These are phyloP conservation scores for Cordyceps pruinosa DNA, from an alignment of 2,329 filamentous ascomycete species.

Conservation along the genomic window DNA sequence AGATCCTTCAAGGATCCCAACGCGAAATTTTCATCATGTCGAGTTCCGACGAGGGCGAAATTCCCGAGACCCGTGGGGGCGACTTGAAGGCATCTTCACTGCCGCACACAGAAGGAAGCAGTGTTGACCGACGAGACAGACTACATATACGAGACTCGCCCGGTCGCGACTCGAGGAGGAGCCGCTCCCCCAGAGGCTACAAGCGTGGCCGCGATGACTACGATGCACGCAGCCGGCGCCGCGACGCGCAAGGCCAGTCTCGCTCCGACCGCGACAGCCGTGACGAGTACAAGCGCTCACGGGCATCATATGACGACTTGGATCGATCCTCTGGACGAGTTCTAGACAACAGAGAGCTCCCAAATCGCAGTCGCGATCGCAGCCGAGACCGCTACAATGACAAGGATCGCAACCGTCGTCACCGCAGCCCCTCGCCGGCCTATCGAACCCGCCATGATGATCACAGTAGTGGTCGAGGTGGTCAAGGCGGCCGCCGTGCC, in stretches of 20 bases:
- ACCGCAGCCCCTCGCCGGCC: conserved; percentile 45
- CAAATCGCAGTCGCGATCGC: conserved; percentile 37
- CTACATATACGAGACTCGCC: conserved; percentile 55
- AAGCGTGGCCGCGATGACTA: conserved; percentile 61
- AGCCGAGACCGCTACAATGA: conserved; percentile 20
- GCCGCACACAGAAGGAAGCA: conserved; percentile 66
- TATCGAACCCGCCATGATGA: conserved; percentile 32
- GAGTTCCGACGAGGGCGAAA: conserved; percentile 83
- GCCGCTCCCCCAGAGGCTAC: conserved; percentile 56
- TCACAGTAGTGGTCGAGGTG: conserved; percentile 12
- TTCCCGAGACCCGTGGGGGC: conserved; percentile 62
- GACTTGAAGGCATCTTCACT: conserved; percentile 81
- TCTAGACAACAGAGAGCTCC: conserved; percentile 33
- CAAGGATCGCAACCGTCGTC: conserved; percentile 41
- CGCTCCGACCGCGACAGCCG: conserved; percentile 56
- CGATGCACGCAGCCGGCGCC: conserved; percentile 38
- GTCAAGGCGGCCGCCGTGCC: background rate
- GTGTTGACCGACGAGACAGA: conserved; percentile 92
- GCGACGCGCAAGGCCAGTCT: conserved; percentile 51
- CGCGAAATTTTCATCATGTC: conserved; percentile 27
- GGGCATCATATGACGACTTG: conserved; percentile 49
- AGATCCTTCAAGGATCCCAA: conserved; percentile 19
- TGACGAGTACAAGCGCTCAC: conserved; percentile 41
- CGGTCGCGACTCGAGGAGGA: conserved; percentile 46
- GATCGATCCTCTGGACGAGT: conserved; percentile 39